Evolutionary conservation across 805 yeast species (phyloP), one percentile per base, ranked within the genome.

Genomic region (Danielia oregonensis): DNA sequence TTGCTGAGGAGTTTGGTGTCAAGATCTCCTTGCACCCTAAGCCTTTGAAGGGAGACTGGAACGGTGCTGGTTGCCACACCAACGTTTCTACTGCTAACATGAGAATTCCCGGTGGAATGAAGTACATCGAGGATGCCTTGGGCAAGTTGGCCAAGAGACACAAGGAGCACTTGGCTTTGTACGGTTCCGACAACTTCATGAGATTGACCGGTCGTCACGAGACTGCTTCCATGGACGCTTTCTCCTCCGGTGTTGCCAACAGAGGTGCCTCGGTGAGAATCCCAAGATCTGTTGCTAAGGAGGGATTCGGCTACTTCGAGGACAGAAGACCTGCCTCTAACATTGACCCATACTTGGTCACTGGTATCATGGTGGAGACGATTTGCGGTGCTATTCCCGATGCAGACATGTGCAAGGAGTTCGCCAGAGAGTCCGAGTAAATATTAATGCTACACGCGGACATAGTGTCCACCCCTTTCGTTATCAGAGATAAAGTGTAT

Each of bases 21-120:
- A 89, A 88, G 83, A 91, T 93, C 54, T 87, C 97, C 30, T 82
- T 89, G 83, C 98, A 93, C 80, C 98, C 98, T 70, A 93, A 93
- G 79, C 97, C 98, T 53, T 78, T 93, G 66, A 78, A 82, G 75
- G 97, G 97, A 55, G 97, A 91, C 73, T 93, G 97, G 97, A 93
- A 93, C 67, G 98, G 98, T 75, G 97, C 98, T 65, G 98, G 98
- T 58, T 91, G 97, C 77, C 98, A 93, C 73, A 93, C 98, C 65
- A 93, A 93, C 67, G 97, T 93, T 43, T 88, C 97, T 31, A 93
- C 98, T 55, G 77, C 74, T 65, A 61, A 59, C 33, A 93, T 91
- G 97, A 88, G 98, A 77, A 63, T 60, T 24, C 85, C 86, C 62
- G 98, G 98, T 67, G 98, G 98, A 64, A 86, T 93, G 88, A 85